A percentile compares a stretch with the other conserved stretches of the same genome.
Conservation (phyloP, 306 rosid genomes). For the Acmispon strigosus region DNA sequence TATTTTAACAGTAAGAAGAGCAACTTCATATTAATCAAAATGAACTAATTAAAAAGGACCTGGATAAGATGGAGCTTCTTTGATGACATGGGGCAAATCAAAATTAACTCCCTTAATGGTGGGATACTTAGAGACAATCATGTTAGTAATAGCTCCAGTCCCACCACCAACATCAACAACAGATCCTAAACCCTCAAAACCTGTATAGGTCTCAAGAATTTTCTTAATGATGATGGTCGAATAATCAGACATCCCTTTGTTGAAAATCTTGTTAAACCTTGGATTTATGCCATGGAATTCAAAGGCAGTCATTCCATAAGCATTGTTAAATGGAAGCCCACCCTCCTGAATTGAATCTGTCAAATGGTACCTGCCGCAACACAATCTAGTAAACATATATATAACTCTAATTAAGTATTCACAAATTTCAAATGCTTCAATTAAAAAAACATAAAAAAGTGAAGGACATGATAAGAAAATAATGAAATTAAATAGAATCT, state of each 20-base stretch:
- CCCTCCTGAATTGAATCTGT: constrained; percentile 16
- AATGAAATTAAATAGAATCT: too few relatives aligned
- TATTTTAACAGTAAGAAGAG: too few relatives aligned
- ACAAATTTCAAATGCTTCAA: too few relatives aligned
- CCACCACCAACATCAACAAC: constrained; percentile 86
- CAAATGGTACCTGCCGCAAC: constrained; percentile 14
- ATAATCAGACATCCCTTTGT: constrained; percentile 6
- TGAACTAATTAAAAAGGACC: constrained; percentile 16
- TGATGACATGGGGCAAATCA: constrained; percentile 71
- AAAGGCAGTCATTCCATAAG: constrained; percentile 17
- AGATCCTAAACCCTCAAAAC: constrained; percentile 45
- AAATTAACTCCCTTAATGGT: constrained; percentile 59
- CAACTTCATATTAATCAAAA: neutral
- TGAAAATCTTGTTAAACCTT: constrained; percentile 14
- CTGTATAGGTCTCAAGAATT: neutral
- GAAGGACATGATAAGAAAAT: too few relatives aligned
- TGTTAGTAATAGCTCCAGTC: constrained; percentile 49
- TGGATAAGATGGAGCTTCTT: constrained; percentile 57
- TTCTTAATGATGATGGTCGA: neutral
- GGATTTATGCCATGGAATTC: constrained; percentile 13
- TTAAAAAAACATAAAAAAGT: too few relatives aligned
- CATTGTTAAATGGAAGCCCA: constrained; percentile 20
- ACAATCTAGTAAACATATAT: neutral
- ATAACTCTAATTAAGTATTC: too few relatives aligned
- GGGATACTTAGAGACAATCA: constrained; percentile 67